Base-by-base conservation (phyloP, 73 alveolate species). In the Uronychia setigera region DNA sequence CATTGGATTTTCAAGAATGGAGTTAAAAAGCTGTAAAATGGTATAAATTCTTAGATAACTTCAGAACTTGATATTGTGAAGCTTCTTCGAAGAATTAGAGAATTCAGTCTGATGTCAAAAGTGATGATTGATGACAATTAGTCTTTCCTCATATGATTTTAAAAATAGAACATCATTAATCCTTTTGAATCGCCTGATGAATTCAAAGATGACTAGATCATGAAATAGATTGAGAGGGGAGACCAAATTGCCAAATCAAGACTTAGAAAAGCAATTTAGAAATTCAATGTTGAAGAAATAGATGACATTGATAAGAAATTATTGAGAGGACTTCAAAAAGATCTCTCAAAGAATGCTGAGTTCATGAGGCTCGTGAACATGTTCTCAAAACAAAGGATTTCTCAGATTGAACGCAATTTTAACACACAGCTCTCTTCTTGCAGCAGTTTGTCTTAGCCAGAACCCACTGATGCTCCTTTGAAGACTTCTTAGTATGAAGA, bases 161-260 rank as follows among this genome's bases (percentile, higher is more conserved):
- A 46, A 19, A 46, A 46, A 19, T 19, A 46, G 67, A 46, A 46
- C 67, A 19, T 46, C 67, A 46, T 46, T 11, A 46, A 46, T 19
- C 67, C 67, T 46, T 46, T 46, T 46, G 67, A 46, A 46, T 46
- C 67, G n/a, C 67, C 67, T 46, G 67, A 46, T 5, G 67, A 46
- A 19, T 46, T 46, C 19, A 5, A 46, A 46, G 67, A 46, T 19
- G 67, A 46, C n/a, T 11, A 46, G n/a, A 46, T 46, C 19, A 5
- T 46, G n/a, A 46, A 46, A 19, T 46, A 46, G 67, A 11, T 46
- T 5, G 67, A 46, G 67, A 5, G 19, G 19, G 67, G 67, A 11
- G 67, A 46, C 67, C 67, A 5, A 46, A 46, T 19, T 19, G 19
- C 19, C n/a, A 5, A 19, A 5, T 11, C 5, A 11, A 46, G 67